Evolutionary conservation across 257 asterid genomes (phyloP), one percentile per base, ranked within the genome.

Genomic region (Ballota nigra): DNA sequence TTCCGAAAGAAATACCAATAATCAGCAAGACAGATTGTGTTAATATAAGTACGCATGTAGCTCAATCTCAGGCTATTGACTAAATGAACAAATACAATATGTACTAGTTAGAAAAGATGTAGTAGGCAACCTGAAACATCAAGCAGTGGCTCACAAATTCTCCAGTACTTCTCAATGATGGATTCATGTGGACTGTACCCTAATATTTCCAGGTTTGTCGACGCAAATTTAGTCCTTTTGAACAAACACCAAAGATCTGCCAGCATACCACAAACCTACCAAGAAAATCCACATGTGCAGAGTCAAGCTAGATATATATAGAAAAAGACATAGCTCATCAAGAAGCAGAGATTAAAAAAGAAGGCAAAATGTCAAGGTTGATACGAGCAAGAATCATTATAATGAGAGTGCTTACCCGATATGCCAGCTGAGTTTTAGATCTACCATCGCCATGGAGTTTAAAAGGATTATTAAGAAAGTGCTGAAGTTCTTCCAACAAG

Each of bases 171-270:
- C 53, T 85, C 82, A 75, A 92, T 72, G 71, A 78, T 79, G 55
- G 85, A 61, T 60, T 82, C 84, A 38, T 86, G 87, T 19, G 98
- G 96, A 67, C 76, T 63, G 78, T 82, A 85, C 74, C 96, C 98
- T 53, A 95, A 82, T 29, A 80, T 72, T 74, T 88, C 96, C 85
- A 95, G 79, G 73, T 88, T 83, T 34, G 97, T 86, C 58, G 78
- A 80, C 40, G 82, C 86, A 83, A 81, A 95, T 75, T 77, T 88
- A 52, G 79, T 31, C 85, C 79, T 87, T 75, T 80, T 90, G 82
- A 95, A 95, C 79, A 95, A 80, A 86, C 87, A 85, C 98, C 99
- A 95, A 49, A 74, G 77, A 78, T 95, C 99, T 24, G 96, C 85
- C 75, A 90, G 83, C 70, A 88, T 82, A 34, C 81, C 83, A 73